These are phyloP conservation scores for Drosera spatulata DNA, from an alignment of 179 eudicot genomes.

Conservation along the genomic window DNA sequence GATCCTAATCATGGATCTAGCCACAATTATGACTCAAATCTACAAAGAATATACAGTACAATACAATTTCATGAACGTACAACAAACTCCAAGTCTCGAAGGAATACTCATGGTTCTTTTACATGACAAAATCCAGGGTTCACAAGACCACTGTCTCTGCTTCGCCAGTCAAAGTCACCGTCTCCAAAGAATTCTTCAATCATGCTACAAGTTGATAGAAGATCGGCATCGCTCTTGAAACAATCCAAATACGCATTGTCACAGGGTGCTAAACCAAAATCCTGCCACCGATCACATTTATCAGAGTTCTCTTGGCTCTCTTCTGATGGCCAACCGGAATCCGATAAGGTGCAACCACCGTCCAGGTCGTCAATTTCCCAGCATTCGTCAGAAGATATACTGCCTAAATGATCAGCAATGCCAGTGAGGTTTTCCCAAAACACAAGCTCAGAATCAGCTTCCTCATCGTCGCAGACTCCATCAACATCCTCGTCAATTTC, in stretches of 20 bases:
- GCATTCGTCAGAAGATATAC: conserved; percentile 12
- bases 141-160: conserved; percentile 19
- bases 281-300: conserved; percentile 22
- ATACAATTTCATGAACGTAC: too few relatives aligned
- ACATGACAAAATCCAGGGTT: too few relatives aligned
- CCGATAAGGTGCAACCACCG: conserved; percentile 25
- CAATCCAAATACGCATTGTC: conserved; percentile 23
- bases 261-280: conserved; percentile 21
- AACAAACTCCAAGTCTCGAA: too few relatives aligned
- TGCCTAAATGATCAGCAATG: conserved; percentile 10
- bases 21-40: too few relatives aligned
- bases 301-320: conserved; percentile 14
- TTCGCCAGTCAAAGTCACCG: conserved; percentile 22
- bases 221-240: conserved; percentile 25
- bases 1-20: too few relatives aligned
- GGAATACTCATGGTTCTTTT: too few relatives aligned
- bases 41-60: too few relatives aligned
- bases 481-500: conserved; percentile 12
- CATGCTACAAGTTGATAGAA: conserved; percentile 51
- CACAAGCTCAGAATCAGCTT: neutral
- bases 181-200: conserved; percentile 62
- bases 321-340: conserved; percentile 20
- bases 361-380: conserved; percentile 13
- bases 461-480: conserved; percentile 13
- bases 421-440: conserved; percentile 6